phyloP scores from a whole-genome alignment of 208 protist species.

The Wallacemonas sp. region DNA sequence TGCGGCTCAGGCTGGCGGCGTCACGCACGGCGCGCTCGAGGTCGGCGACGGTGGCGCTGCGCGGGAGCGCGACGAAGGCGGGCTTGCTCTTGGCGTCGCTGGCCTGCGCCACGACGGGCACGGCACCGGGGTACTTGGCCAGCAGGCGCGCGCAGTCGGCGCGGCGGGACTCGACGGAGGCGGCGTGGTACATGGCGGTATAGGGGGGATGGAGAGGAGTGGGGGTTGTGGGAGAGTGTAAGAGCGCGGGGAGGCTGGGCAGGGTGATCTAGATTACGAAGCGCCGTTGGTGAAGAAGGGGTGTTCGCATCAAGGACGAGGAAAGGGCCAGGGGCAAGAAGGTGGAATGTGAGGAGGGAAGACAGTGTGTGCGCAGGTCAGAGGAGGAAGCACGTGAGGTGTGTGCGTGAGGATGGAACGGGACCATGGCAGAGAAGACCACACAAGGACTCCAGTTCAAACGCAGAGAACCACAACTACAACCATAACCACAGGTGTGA shows the following conservation, averaged over 20 bases:
- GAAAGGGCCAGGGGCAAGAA: no score
- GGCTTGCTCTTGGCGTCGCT: constrained; percentile 17
- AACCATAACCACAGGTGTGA: no score
- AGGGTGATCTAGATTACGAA: no score
- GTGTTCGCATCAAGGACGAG: no score
- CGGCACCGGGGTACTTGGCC: constrained; percentile 14
- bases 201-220: not conserved
- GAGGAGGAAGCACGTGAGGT: no score
- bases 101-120: constrained; percentile 22
- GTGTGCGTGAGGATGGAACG: no score
- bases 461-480: no score
- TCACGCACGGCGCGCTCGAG: constrained; percentile 19
- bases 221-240: not conserved
- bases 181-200: constrained; percentile 8
- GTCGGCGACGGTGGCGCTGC: constrained; percentile 19
- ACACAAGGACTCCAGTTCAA: no score
- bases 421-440: no score
- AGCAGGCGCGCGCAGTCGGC: constrained; percentile 31
- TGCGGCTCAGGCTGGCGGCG: constrained; percentile 16
- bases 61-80: constrained; percentile 22
- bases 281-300: no score
- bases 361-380: no score
- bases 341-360: no score
- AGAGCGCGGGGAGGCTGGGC: not conserved
- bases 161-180: constrained; percentile 22